Conservation (phyloP, 108 stramenopile genomes). For the Cyclotella distinguenda region DNA sequence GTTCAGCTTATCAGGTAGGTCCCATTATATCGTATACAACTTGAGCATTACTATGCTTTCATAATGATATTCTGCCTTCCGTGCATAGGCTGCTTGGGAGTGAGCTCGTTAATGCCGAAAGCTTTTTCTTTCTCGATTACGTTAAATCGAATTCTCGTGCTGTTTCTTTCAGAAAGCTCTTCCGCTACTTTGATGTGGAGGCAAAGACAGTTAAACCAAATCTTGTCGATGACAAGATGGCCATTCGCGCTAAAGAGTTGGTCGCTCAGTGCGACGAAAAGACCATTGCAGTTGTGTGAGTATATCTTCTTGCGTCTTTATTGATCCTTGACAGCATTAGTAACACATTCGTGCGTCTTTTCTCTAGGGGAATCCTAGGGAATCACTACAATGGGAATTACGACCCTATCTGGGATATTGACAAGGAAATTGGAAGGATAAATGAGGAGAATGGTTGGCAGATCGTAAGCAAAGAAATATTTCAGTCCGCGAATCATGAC, state of each 20-base stretch:
- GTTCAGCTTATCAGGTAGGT: constrained; percentile 49
- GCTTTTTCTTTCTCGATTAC: too few species aligned
- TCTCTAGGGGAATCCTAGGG: constrained; percentile 38
- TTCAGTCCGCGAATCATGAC: too few species aligned
- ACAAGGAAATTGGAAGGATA: constrained; percentile 29
- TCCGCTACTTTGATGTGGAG: constrained; percentile 59
- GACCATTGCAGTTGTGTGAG: constrained; percentile 55
- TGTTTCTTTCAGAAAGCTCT: constrained; percentile 52
- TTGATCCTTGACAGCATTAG: neutral
- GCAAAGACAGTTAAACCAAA: constrained; percentile 32
- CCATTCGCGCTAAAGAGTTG: constrained; percentile 26
- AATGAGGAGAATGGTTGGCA: constrained; percentile 54
- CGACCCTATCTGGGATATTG: constrained; percentile 56
- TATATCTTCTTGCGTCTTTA: neutral
- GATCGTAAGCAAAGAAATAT: too few species aligned
- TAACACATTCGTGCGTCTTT: neutral
- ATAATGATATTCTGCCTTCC: neutral
- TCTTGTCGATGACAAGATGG: constrained; percentile 30
- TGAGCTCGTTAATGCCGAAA: too few species aligned
- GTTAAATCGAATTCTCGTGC: too few species aligned
- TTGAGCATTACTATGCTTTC: neutral
- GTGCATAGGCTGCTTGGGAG: constrained; percentile 21
- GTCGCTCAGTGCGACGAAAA: constrained; percentile 51
- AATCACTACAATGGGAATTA: constrained; percentile 60
- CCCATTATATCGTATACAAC: neutral